Conservation (phyloP, 345 rosid genomes). For the Moricandia arvensis region DNA sequence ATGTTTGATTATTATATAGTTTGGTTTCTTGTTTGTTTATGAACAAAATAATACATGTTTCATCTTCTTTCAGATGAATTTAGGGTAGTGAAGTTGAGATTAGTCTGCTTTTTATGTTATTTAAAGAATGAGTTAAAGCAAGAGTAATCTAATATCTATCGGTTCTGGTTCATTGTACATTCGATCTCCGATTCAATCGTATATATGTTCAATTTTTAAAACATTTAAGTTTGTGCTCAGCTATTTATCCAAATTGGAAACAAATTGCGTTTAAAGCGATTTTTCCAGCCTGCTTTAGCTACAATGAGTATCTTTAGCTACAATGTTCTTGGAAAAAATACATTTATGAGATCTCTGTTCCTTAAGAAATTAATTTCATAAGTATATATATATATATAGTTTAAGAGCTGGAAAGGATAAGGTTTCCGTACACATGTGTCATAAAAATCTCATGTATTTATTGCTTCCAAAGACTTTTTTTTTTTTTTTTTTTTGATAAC, state of each 20-base stretch:
- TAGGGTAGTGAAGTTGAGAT: too few relatives aligned
- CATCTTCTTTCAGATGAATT: too few relatives aligned
- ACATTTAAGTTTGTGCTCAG: background rate
- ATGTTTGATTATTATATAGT: background rate
- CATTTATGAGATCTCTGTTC: background rate
- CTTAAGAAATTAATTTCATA: background rate
- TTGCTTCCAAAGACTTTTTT: slow-evolving; percentile 16
- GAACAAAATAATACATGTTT: too few relatives aligned
- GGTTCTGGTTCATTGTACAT: background rate
- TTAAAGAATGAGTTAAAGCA: background rate
- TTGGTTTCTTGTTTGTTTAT: background rate
- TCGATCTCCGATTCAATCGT: background rate
- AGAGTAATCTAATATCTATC: background rate
- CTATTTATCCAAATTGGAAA: background rate
- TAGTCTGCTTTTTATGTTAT: too few relatives aligned
- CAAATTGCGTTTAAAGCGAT: background rate
- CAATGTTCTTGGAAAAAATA: background rate
- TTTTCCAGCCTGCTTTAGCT: background rate
- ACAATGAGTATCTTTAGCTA: background rate
- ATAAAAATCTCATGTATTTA: slow-evolving; percentile 15
- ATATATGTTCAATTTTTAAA: background rate
- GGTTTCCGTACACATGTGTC: slow-evolving; percentile 9
- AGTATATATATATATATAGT: background rate
- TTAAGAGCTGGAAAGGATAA: slow-evolving; percentile 4
- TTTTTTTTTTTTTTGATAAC: too few relatives aligned